Conservation (phyloP, 2,329 filamentous ascomycete species). For the Escovopsis weberi region DNA sequence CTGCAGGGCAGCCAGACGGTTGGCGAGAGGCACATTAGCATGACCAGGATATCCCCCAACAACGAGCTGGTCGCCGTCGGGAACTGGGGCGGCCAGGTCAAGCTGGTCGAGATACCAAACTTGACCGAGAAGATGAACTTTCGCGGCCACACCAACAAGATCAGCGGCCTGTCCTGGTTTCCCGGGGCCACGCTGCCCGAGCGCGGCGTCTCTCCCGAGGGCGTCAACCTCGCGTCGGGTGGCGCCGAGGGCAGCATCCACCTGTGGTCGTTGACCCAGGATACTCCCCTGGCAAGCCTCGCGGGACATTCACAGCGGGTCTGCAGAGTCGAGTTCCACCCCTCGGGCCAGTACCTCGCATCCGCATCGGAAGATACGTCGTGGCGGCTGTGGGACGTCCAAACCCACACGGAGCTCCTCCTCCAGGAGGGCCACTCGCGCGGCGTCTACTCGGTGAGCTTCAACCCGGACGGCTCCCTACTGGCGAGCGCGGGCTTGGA, state of each 20-base stretch:
- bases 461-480: constrained; percentile 82
- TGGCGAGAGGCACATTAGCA: constrained; percentile 79
- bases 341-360: constrained; percentile 75
- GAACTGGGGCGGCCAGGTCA: constrained; percentile 85
- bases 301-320: constrained; percentile 77
- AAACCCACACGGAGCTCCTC: constrained; percentile 68
- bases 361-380: constrained; percentile 94
- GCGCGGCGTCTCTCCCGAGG: constrained; percentile 53
- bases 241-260: constrained; percentile 79
- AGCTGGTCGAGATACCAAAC: constrained; percentile 69
- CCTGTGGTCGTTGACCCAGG: constrained; percentile 77
- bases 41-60: constrained; percentile 79
- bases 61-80: constrained; percentile 75
- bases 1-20: constrained; percentile 88
- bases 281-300: constrained; percentile 71
- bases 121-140: constrained; percentile 62
- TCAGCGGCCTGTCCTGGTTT: constrained; percentile 83
- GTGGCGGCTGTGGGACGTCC: constrained; percentile 92
- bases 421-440: constrained; percentile 90
- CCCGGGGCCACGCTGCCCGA: constrained; percentile 64
- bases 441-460: constrained; percentile 79
- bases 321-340: constrained; percentile 87
- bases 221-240: constrained; percentile 77
- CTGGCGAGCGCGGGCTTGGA: constrained; percentile 87
- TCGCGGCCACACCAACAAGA: constrained; percentile 74